phyloP scores from a whole-genome alignment of 495 filamentous ascomycete genomes.

The Annulohypoxylon stygium region DNA sequence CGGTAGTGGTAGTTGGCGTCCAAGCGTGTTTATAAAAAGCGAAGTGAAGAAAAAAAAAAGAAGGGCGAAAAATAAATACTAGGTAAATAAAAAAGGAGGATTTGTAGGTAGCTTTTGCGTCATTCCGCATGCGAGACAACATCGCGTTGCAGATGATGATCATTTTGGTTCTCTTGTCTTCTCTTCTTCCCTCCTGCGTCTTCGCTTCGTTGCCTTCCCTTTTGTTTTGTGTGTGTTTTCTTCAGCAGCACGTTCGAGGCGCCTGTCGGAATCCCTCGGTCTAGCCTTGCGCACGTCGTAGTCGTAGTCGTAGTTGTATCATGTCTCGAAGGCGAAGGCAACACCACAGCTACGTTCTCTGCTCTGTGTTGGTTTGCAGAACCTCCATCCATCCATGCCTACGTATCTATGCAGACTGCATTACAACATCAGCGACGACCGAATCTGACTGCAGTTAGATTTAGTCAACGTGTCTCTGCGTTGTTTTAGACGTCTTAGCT shows the following conservation, averaged over 20 bases:
- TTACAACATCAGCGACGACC: slow-evolving; percentile 45
- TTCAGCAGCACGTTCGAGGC: slow-evolving; percentile 24
- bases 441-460: slow-evolving; percentile 46
- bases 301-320: background rate
- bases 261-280: slow-evolving; percentile 42
- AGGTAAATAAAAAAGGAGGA: slow-evolving; percentile 8
- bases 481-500: slow-evolving; percentile 42
- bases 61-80: background rate
- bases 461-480: slow-evolving; percentile 49
- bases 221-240: background rate
- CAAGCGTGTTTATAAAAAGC: slow-evolving; percentile 24
- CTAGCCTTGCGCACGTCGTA: slow-evolving; percentile 34
- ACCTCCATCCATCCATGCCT: slow-evolving; percentile 35
- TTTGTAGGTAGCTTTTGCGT: slow-evolving; percentile 32
- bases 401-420: slow-evolving; percentile 45
- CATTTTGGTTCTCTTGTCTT: slow-evolving; percentile 10
- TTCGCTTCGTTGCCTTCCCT: background rate
- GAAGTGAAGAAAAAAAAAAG: background rate
- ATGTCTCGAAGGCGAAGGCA: slow-evolving; percentile 6
- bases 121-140: slow-evolving; percentile 38
- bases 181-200: background rate
- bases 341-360: slow-evolving; percentile 12
- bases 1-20: slow-evolving; percentile 32
- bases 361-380: slow-evolving; percentile 16
- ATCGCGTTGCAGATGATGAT: slow-evolving; percentile 30